phyloP scores from a whole-genome alignment of 495 filamentous ascomycete genomes.

The Pyrenula aspistea region DNA sequence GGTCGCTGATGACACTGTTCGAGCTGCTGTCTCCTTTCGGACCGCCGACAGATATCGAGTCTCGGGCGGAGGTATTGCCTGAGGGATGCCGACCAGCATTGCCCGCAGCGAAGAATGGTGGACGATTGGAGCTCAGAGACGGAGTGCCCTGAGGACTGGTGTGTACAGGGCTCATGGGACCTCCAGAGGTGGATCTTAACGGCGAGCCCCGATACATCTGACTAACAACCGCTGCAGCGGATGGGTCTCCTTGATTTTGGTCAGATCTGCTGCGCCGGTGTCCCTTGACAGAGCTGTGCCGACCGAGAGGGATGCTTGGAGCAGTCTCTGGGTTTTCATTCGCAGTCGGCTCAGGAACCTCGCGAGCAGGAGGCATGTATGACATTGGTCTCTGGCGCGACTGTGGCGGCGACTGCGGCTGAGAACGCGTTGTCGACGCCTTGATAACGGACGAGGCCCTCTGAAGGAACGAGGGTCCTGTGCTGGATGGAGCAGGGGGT shows the following conservation, averaged over 20 bases:
- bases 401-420: conserved; percentile 19
- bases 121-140: conserved; percentile 12
- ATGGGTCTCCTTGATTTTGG: conserved; percentile 39
- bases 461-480: conserved; percentile 50
- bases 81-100: conserved; percentile 27
- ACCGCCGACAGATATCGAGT: conserved; percentile 28
- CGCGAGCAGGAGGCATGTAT: conserved; percentile 39
- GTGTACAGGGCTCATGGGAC: conserved; percentile 36
- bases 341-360: conserved; percentile 29
- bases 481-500: conserved; percentile 60
- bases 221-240: conserved; percentile 58
- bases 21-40: conserved; percentile 45
- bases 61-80: conserved; percentile 29
- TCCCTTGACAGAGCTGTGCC: conserved; percentile 49
- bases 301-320: conserved; percentile 64
- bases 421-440: conserved; percentile 24
- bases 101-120: conserved; percentile 34
- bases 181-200: conserved; percentile 42
- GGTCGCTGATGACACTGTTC: conserved; percentile 48
- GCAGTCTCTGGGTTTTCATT: conserved; percentile 68
- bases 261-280: conserved; percentile 61
- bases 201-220: conserved; percentile 67
- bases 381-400: conserved; percentile 52
- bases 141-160: background rate
- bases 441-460: conserved; percentile 63